Percentiles rank a stretch among this genome's conserved stretches.
phyloP scores from a whole-genome alignment of 2,329 filamentous ascomycete genomes.

The Pseudocercospora pini-densiflorae region DNA sequence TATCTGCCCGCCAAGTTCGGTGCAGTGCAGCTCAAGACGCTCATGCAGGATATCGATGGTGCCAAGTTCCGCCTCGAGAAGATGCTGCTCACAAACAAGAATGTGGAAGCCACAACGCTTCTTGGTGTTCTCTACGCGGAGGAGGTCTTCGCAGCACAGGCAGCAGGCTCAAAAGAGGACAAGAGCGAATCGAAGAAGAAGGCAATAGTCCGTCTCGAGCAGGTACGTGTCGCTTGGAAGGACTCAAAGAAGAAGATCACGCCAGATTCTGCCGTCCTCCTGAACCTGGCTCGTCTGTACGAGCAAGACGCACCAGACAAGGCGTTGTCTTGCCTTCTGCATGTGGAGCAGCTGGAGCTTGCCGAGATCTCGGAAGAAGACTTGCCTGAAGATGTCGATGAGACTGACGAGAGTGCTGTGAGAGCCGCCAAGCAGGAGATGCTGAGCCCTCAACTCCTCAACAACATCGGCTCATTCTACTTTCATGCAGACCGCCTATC shows the following conservation, averaged over 20 bases:
- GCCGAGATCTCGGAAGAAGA: conserved; percentile 76
- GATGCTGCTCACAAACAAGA: conserved; percentile 70
- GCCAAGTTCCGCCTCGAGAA: conserved; percentile 95
- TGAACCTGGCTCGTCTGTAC: conserved; percentile 91
- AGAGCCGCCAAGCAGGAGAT: conserved; percentile 67
- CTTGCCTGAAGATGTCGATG: conserved; percentile 53
- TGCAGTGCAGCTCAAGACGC: conserved; percentile 82
- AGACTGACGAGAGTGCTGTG: conserved; percentile 37
- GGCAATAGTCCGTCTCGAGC: conserved; percentile 81
- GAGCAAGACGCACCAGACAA: conserved; percentile 86
- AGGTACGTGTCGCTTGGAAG: conserved; percentile 86
- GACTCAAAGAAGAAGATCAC: conserved; percentile 83
- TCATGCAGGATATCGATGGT: conserved; percentile 83
- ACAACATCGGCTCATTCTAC: conserved; percentile 97
- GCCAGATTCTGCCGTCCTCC: conserved; percentile 82
- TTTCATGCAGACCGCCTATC: conserved; percentile 85
- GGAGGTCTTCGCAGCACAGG: conserved; percentile 83
- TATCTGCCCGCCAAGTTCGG: conserved; percentile 96
- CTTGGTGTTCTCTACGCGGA: conserved; percentile 92
- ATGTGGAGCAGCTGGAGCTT: conserved; percentile 89
- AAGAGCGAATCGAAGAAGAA: conserved; percentile 85
- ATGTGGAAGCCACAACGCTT: conserved; percentile 86
- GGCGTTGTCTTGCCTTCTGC: conserved; percentile 86
- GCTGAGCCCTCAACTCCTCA: conserved; percentile 86
- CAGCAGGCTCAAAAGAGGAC: conserved; percentile 77